Evolutionary conservation across 495 filamentous ascomycete species (phyloP).

Genomic region (Tuber aestivum): DNA sequence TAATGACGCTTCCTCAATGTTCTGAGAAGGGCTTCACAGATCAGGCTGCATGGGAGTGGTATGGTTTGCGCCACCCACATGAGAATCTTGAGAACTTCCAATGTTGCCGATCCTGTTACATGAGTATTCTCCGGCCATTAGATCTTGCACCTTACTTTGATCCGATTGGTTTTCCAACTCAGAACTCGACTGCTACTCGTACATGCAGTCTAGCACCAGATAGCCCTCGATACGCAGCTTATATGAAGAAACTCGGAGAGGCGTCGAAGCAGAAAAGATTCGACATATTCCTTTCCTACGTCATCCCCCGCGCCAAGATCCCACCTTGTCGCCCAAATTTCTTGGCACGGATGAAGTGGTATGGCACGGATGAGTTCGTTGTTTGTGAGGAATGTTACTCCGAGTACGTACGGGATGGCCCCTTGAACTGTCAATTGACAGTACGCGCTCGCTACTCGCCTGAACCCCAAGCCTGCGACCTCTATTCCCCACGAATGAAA

Average conservation of each 20-base stretch:
- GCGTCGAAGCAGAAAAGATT: constrained; percentile 30
- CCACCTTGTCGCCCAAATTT: constrained; percentile 42
- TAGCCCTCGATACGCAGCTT: constrained; percentile 22
- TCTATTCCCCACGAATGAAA: constrained; percentile 46
- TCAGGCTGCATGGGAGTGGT: constrained; percentile 43
- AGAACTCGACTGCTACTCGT: constrained; percentile 26
- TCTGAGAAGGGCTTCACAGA: constrained; percentile 42
- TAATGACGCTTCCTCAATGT: constrained; percentile 36
- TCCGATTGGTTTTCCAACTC: constrained; percentile 34
- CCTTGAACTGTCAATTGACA: constrained; percentile 38
- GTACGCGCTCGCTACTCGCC: constrained; percentile 34
- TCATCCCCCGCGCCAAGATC: constrained; percentile 38
- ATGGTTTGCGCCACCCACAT: constrained; percentile 37
- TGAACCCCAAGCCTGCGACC: constrained; percentile 41
- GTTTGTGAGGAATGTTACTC: constrained; percentile 46
- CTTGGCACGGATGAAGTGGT: constrained; percentile 41
- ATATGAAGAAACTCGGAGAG: constrained; percentile 34
- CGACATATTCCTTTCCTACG: constrained; percentile 31
- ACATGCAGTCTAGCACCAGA: constrained; percentile 27
- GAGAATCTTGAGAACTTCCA: constrained; percentile 41
- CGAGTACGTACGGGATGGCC: constrained; percentile 42
- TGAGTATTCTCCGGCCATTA: constrained; percentile 40
- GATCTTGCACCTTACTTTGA: constrained; percentile 41
- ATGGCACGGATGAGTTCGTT: constrained; percentile 44
- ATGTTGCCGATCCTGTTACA: constrained; percentile 44